Evolutionary conservation across 495 filamentous ascomycete species (phyloP).

Genomic region (Physcia stellaris): DNA sequence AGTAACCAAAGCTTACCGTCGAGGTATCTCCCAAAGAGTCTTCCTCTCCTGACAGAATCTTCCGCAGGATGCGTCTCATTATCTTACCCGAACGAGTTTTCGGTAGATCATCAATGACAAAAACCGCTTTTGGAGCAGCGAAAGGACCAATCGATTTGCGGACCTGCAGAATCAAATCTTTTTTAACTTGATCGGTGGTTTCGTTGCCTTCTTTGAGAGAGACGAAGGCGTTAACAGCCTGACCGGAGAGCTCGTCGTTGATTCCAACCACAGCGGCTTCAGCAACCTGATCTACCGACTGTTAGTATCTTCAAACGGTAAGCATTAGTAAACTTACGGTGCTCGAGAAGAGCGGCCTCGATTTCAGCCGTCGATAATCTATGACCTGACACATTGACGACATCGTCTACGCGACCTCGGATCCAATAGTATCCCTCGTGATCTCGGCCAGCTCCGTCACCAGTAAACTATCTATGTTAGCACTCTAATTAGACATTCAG

Average conservation of each 20-base stretch:
- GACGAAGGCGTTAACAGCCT: constrained; percentile 96
- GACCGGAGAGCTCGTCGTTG: constrained; percentile 82
- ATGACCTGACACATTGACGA: constrained; percentile 95
- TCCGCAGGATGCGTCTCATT: constrained; percentile 92
- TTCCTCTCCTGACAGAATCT: constrained; percentile 93
- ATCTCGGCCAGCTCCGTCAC: constrained; percentile 92
- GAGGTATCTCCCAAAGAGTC: constrained; percentile 88
- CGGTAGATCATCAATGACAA: constrained; percentile 78
- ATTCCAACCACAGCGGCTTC: constrained; percentile 96
- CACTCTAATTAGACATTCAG: too few relatives aligned
- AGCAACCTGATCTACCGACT: constrained; percentile 48
- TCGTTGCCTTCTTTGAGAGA: constrained; percentile 79
- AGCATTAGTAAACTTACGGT: constrained; percentile 45
- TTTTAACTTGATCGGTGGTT: constrained; percentile 65
- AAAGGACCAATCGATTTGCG: constrained; percentile 96
- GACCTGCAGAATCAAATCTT: constrained; percentile 88
- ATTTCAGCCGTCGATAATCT: constrained; percentile 95
- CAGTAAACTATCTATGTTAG: constrained; percentile 96
- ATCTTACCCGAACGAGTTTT: constrained; percentile 98
- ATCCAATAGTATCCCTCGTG: constrained; percentile 99
- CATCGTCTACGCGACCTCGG: constrained; percentile 94
- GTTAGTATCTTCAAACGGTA: too few relatives aligned
- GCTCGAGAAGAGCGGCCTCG: constrained; percentile 89
- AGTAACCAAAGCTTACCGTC: constrained; percentile 46
- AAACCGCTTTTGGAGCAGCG: constrained; percentile 88